Percentiles rank a stretch among this genome's conserved stretches.
phyloP scores from a whole-genome alignment of 345 rosid species.

The Heritiera littoralis region DNA sequence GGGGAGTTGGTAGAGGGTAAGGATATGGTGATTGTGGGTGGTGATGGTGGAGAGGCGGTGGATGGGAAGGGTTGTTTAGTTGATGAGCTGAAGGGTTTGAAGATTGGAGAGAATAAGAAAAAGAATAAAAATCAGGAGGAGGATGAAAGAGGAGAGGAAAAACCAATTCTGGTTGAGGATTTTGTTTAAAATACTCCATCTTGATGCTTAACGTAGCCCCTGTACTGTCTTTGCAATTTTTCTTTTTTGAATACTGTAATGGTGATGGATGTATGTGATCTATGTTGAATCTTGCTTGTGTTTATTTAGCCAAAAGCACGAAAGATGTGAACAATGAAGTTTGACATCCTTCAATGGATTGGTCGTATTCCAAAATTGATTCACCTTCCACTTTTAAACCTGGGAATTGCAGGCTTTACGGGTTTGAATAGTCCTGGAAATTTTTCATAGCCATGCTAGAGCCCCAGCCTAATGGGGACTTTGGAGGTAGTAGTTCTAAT shows the following conservation, averaged over 20 bases:
- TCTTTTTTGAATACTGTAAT: background rate
- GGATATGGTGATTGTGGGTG: constrained; percentile 11
- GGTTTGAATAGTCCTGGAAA: background rate
- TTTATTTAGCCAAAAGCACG: background rate
- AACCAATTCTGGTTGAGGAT: constrained; percentile 45
- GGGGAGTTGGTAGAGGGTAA: background rate
- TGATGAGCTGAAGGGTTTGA: constrained; percentile 31
- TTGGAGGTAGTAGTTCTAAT: background rate
- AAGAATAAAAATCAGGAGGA: constrained; percentile 12
- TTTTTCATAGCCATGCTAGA: background rate
- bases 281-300: background rate
- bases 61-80: constrained; percentile 30
- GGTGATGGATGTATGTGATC: background rate
- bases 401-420: background rate
- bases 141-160: constrained; percentile 19
- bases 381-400: background rate
- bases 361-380: background rate
- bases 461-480: background rate
- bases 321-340: background rate
- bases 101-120: constrained; percentile 26
- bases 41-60: constrained; percentile 14
- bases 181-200: constrained; percentile 24
- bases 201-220: background rate
- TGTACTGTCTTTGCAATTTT: background rate
- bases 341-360: background rate